Base-by-base conservation (phyloP, 768 basidiomycete species). In the Pleurotus tuber-regium region DNA sequence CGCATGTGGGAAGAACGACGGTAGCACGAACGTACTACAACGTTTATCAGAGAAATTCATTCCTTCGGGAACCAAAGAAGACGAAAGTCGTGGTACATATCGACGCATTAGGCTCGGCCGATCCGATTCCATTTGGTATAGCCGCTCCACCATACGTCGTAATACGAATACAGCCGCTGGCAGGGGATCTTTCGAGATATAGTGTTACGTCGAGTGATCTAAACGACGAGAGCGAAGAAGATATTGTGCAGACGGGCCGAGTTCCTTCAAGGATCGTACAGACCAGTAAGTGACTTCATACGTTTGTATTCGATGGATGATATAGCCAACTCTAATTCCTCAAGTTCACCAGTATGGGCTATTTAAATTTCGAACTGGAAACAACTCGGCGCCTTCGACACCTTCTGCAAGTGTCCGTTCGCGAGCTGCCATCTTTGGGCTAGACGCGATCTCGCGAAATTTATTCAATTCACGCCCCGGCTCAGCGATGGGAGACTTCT, bases 361-460 rank as follows among this genome's bases (percentile, higher is more conserved):
- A 48, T 96, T 94, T 71, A 86, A 89, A 62, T 94, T 95, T 67
- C 79, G 79, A 24, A 92, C 92, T 0, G 85, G 84, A 26, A 70
- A 64, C 51, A 82, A 79, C 48, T 85, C 94, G 19, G 69, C 79
- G n/a, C 94, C 95, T 4, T 80, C 86, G 2, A 98, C 94, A 0
- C 95, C 94, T 3, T 90, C 89, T 0, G 79, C 83, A 19, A 57
- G 43, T 26, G 43, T 35, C 1, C 81, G 76, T 40, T 80, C 84
- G n/a, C 84, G 88, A 55, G 89, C 85, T 2, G 83, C 87, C n/a
- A 90, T 92, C 44, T 92, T 96, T 63, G 85, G 89, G 28, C 75
- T 98, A 47, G 94, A 98, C 61, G 87, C 83, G 16, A 87, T 98
- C 58, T 93, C 92, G 16, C 82, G 92, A 38, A 94, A 92, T 66